A percentile compares a stretch with the other conserved stretches of the same genome.
Conservation (phyloP, 2,329 filamentous ascomycete genomes). For the Phialemoniopsis sp. region DNA sequence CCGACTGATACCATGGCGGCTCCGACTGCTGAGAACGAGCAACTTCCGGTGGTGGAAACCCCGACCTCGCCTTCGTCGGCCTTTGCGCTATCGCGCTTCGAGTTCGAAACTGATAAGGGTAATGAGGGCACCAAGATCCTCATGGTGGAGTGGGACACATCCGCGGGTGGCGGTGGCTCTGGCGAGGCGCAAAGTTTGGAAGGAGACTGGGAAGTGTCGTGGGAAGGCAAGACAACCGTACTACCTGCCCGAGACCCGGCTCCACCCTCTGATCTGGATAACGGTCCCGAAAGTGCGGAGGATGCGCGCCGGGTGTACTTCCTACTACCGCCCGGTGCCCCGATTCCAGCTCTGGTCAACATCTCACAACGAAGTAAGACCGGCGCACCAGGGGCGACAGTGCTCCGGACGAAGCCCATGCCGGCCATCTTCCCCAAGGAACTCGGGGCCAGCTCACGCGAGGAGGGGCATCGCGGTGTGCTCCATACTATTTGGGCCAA, state of each 20-base stretch:
- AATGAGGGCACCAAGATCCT: slow-evolving; percentile 87
- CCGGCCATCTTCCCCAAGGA: slow-evolving; percentile 83
- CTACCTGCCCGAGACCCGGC: slow-evolving; percentile 59
- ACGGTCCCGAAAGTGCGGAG: slow-evolving; percentile 19
- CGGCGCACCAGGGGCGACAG: slow-evolving; percentile 24
- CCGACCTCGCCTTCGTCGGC: slow-evolving; percentile 39
- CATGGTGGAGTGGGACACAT: slow-evolving; percentile 82
- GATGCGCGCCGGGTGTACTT: slow-evolving; percentile 66
- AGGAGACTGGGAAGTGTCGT: slow-evolving; percentile 68
- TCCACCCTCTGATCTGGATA: slow-evolving; percentile 24
- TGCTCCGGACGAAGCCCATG: slow-evolving; percentile 69
- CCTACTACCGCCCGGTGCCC: slow-evolving; percentile 67
- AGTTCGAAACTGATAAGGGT: slow-evolving; percentile 73
- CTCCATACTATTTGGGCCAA: slow-evolving; percentile 90
- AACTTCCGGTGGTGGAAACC: slow-evolving; percentile 26
- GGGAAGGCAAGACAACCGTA: slow-evolving; percentile 75
- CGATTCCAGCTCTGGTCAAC: slow-evolving; percentile 68
- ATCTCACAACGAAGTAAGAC: slow-evolving; percentile 42
- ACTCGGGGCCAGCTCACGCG: slow-evolving; percentile 61
- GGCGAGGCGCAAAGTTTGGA: slow-evolving; percentile 36
- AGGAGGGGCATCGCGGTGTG: slow-evolving; percentile 73
- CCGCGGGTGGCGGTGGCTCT: slow-evolving; percentile 37
- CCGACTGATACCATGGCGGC: slow-evolving; percentile 4
- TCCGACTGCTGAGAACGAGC: slow-evolving; percentile 7
- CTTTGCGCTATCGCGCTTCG: slow-evolving; percentile 73